phyloP scores from a whole-genome alignment of 495 filamentous ascomycete genomes.

The Astrothelium macrocarpum region DNA sequence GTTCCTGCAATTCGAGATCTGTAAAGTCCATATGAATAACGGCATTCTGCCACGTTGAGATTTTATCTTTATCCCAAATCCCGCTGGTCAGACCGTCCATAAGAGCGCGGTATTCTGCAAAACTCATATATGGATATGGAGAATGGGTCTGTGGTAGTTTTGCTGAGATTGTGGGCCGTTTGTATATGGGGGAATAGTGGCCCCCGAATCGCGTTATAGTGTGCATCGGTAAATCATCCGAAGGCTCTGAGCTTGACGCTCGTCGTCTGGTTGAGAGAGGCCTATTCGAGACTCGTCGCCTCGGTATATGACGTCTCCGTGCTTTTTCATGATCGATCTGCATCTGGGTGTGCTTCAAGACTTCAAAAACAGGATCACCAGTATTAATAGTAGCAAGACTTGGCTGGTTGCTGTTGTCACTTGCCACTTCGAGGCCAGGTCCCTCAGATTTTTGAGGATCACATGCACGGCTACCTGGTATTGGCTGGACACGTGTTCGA shows the following conservation, averaged over 20 bases:
- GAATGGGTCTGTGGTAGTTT: background rate
- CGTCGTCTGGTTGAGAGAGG: background rate
- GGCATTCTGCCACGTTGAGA: background rate
- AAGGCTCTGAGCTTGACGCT: background rate
- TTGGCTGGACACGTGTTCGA: background rate
- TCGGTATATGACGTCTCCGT: background rate
- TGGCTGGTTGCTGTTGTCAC: background rate
- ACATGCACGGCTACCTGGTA: too few species aligned
- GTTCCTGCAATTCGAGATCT: background rate
- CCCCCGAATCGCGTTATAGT: background rate
- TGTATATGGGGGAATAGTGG: background rate
- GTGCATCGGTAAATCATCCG: background rate
- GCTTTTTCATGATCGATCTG: background rate
- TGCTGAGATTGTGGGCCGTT: background rate
- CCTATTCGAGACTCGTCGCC: background rate
- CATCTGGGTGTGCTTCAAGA: background rate
- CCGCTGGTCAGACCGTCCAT: background rate
- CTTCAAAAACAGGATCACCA: background rate
- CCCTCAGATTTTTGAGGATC: too few species aligned
- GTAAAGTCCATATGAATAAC: background rate
- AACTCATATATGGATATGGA: conserved; percentile 1
- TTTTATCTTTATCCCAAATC: background rate
- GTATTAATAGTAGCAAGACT: background rate
- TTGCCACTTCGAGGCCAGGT: background rate
- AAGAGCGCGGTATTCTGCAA: background rate